phyloP scores from a whole-genome alignment of 495 filamentous ascomycete genomes.

The Recurvomyces mirabilis region DNA sequence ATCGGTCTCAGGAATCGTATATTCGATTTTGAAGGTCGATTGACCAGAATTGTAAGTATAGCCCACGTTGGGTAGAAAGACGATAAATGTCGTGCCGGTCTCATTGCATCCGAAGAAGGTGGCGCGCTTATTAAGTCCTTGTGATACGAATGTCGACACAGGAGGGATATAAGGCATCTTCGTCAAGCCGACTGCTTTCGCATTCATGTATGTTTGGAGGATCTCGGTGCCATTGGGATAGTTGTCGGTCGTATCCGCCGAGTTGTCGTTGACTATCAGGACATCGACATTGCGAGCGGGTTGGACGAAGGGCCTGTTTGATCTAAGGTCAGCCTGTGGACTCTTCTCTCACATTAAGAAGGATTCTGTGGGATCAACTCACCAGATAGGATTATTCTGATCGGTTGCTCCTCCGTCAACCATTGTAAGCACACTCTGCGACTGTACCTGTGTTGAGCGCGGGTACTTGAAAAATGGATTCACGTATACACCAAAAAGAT shows the following conservation, averaged over 20 bases:
- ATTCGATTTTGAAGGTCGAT: constrained; percentile 30
- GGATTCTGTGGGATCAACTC: no score
- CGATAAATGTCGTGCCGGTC: constrained; percentile 26
- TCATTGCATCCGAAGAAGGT: constrained; percentile 39
- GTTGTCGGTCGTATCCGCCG: constrained; percentile 31
- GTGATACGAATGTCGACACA: constrained; percentile 25
- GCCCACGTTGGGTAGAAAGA: constrained; percentile 36
- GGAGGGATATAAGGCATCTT: constrained; percentile 36
- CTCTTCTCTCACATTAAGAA: no score
- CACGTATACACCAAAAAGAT: constrained; percentile 31
- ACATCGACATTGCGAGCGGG: constrained; percentile 31
- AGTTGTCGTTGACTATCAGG: constrained; percentile 39
- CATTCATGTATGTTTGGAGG: constrained; percentile 31
- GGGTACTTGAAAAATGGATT: constrained; percentile 38
- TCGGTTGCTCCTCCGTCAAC: constrained; percentile 35
- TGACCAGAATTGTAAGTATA: constrained; percentile 29
- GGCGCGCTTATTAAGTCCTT: constrained; percentile 33
- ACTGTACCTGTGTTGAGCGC: constrained; percentile 24
- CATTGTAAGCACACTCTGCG: constrained; percentile 28
- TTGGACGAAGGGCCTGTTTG: constrained; percentile 37
- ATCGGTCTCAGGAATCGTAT: constrained; percentile 29
- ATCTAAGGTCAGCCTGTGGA: no score
- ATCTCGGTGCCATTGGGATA: constrained; percentile 37
- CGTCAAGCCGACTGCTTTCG: constrained; percentile 24
- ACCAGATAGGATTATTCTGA: constrained; percentile 27